phyloP scores from a whole-genome alignment of 2,329 filamentous ascomycete species.

The Aspergillus pseudoviridinutans region DNA sequence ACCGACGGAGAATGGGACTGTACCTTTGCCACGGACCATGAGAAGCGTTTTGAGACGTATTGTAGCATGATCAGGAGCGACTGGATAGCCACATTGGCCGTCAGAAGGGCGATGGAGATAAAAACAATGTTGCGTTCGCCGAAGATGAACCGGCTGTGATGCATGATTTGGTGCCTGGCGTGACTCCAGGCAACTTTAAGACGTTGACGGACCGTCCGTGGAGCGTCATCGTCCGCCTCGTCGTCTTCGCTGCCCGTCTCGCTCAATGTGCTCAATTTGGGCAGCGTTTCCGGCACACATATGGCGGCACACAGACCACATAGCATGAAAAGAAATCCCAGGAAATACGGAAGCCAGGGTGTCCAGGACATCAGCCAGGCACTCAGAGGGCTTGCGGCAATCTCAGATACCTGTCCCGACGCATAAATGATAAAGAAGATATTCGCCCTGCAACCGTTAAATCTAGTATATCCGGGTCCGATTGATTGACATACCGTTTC shows the following conservation, averaged over 20 bases:
- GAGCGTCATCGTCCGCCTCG: background rate
- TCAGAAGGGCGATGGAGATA: conserved; percentile 7
- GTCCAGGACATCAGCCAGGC: conserved; percentile 9
- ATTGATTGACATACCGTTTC: background rate
- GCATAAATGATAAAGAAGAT: conserved; percentile 7
- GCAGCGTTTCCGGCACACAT: conserved; percentile 8
- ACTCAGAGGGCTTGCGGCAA: conserved; percentile 9
- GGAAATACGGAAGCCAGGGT: conserved; percentile 8
- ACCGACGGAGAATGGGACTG: background rate
- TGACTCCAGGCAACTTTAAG: background rate
- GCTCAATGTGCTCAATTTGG: background rate
- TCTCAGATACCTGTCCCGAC: conserved; percentile 4
- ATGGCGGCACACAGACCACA: conserved; percentile 1
- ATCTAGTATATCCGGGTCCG: background rate
- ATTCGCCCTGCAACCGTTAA: conserved; percentile 1
- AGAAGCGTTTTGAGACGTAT: conserved; percentile 11
- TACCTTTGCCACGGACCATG: conserved; percentile 12
- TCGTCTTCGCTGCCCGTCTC: background rate
- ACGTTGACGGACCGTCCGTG: background rate
- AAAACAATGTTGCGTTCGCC: background rate
- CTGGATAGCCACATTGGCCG: conserved; percentile 5
- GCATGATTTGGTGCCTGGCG: background rate
- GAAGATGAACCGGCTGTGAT: conserved; percentile 3
- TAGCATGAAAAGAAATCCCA: conserved; percentile 3
- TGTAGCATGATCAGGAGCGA: conserved; percentile 8